phyloP scores from a whole-genome alignment of 768 basidiomycete genomes.

The Leccinum disarticulatum region DNA sequence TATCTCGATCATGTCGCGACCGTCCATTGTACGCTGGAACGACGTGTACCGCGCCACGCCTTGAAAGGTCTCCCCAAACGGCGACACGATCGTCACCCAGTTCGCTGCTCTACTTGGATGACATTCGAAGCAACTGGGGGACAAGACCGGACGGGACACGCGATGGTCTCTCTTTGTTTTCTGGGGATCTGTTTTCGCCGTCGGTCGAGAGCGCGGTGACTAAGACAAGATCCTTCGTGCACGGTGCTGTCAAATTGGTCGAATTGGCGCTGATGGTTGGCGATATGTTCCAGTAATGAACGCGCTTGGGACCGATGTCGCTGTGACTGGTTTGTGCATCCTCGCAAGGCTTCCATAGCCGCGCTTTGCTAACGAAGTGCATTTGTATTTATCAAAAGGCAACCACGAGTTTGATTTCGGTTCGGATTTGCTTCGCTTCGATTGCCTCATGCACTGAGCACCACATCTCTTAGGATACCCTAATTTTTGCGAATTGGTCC shows the following conservation, averaged over 20 bases:
- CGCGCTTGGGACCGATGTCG: conserved; percentile 71
- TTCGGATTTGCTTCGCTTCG: conserved; percentile 26
- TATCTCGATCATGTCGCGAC: conserved; percentile 31
- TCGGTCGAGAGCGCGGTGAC: conserved; percentile 86
- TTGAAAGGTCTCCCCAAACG: conserved; percentile 58
- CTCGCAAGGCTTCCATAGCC: neutral
- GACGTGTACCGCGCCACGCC: conserved; percentile 81
- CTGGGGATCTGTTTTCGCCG: conserved; percentile 87
- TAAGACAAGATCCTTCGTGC: conserved; percentile 29
- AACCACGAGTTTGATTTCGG: conserved; percentile 95
- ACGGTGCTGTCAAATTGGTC: neutral
- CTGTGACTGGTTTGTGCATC: conserved; percentile 67
- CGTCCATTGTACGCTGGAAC: conserved; percentile 69
- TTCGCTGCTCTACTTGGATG: conserved; percentile 70
- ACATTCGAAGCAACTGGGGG: conserved; percentile 59
- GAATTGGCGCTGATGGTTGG: neutral
- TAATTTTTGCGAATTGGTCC: conserved; percentile 60
- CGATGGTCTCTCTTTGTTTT: conserved; percentile 82
- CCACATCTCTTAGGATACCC: conserved; percentile 49
- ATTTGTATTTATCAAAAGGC: conserved; percentile 40
- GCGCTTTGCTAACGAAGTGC: conserved; percentile 6
- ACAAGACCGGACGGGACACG: conserved; percentile 45
- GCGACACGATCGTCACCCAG: conserved; percentile 79
- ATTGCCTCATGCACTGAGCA: neutral
- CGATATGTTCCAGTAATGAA: conserved; percentile 83